Evolutionary conservation across 305 asterid genomes (phyloP), one percentile per base, ranked within the genome.

Genomic region (Rubia occidens): DNA sequence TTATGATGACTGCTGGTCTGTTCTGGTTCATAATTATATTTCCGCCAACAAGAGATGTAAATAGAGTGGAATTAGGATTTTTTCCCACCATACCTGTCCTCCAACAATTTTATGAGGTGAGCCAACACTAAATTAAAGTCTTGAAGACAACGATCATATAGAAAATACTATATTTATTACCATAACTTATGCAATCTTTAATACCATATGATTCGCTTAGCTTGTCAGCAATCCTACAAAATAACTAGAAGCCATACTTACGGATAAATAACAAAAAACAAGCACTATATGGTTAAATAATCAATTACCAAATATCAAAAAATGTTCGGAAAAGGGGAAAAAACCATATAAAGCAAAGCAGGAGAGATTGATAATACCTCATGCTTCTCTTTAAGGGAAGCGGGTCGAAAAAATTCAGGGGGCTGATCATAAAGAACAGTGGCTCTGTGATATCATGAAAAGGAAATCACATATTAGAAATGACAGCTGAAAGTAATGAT

Each of bases 391-490:
- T 75, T 82, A 2, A 87, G 86, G 77, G 90, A 84, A 72, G 98
- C 82, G 61, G 95, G 96, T 24, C 77, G 88, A 67, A 93, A 93
- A 81, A 93, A 87, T 74, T 93, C 98, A 67, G 98, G 98, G 74
- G 98, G 91, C 72, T 88, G 97, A 80, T 93, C 98, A 73, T 90
- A 93, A 44, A 93, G 83, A 81, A 93, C 96, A 67, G 95, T 81
- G 77, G 98, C 97, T 72, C 98, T 93, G 76, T 51, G 77, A 76
- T 47, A 32, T 60, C 21, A 37, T 67, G 58, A 77, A 73, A 63
- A 65, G 63, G 70, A 26, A 62, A 53, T 18, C 5, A 24, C 10
- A 53, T 39, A 21, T 5, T 37, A 49, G 24, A 68, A 42, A n/a
- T 10, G 15, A 56, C 11, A 60, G 71, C 64, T 45, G 63, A 15